Conservation (phyloP, 345 rosid genomes). For the Streptanthus diversifolius region DNA sequence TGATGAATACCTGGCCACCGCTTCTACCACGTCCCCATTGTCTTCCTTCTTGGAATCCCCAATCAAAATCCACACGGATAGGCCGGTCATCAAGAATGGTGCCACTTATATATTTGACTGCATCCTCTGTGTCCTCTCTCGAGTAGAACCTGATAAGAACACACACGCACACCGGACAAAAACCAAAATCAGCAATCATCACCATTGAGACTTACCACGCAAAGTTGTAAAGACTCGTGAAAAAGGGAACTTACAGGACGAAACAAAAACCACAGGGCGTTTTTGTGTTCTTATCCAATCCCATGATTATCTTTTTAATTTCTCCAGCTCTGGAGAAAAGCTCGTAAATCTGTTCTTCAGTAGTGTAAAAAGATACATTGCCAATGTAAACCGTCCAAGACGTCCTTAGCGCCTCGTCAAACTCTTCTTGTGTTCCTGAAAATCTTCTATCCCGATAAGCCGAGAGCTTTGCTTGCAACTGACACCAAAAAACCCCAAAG, state of each 20-base stretch:
- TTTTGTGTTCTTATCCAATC: conserved; percentile 88
- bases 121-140: conserved; percentile 97
- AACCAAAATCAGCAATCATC: not conserved
- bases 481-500: not conserved
- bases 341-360: conserved; percentile 98
- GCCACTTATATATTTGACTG: conserved; percentile 88
- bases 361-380: conserved; percentile 92
- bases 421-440: conserved; percentile 82
- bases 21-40: conserved; percentile 99
- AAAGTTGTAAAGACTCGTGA: not conserved
- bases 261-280: conserved; percentile 99
- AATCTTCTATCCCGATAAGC: conserved; percentile 84
- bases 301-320: conserved; percentile 94
- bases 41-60: conserved; percentile 98
- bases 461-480: conserved; percentile 82
- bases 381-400: conserved; percentile 86
- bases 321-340: conserved; percentile 95
- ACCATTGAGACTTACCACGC: not conserved
- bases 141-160: conserved; percentile 64
- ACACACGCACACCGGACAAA: not conserved
- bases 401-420: conserved; percentile 62
- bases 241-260: conserved; percentile 50
- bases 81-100: conserved; percentile 98
- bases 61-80: conserved; percentile 95
- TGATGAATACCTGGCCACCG: conserved; percentile 78